Evolutionary conservation across 2,329 filamentous ascomycete genomes (phyloP).

Genomic region (Blastomyces emzantsi): DNA sequence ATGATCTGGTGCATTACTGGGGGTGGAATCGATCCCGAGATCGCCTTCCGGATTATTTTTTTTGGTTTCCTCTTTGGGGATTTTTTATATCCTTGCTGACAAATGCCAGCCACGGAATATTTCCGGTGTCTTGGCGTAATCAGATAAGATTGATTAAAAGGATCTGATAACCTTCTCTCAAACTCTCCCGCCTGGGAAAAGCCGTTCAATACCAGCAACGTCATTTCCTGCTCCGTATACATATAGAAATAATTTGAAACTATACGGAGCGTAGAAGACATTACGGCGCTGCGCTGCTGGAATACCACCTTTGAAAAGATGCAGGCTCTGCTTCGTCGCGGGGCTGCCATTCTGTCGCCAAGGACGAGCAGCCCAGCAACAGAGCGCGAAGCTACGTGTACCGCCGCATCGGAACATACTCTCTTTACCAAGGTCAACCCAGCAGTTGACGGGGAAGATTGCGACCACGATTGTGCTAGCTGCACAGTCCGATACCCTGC

Average conservation of each 20-base stretch:
- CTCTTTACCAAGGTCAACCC: slow-evolving; percentile 70
- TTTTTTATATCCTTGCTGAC: neutral
- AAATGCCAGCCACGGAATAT: neutral
- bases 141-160: slow-evolving; percentile 1
- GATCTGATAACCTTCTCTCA: neutral
- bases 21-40: too few relatives aligned
- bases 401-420: slow-evolving; percentile 38
- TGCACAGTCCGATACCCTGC: slow-evolving; percentile 75
- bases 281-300: too few relatives aligned
- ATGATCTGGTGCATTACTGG: too few relatives aligned
- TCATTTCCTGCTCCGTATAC: neutral
- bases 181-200: neutral
- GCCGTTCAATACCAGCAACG: too few relatives aligned
- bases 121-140: neutral
- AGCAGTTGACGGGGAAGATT: slow-evolving; percentile 78
- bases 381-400: slow-evolving; percentile 20
- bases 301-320: slow-evolving; percentile 17
- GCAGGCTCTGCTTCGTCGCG: slow-evolving; percentile 29
- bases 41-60: too few relatives aligned
- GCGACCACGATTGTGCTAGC: slow-evolving; percentile 72
- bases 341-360: slow-evolving; percentile 27
- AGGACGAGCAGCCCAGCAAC: slow-evolving; percentile 19
- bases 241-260: neutral
- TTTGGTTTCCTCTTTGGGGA: neutral
- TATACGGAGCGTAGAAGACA: neutral